Conservation (phyloP, 129 eudicot genomes). For the Flaveria ramosissima region DNA sequence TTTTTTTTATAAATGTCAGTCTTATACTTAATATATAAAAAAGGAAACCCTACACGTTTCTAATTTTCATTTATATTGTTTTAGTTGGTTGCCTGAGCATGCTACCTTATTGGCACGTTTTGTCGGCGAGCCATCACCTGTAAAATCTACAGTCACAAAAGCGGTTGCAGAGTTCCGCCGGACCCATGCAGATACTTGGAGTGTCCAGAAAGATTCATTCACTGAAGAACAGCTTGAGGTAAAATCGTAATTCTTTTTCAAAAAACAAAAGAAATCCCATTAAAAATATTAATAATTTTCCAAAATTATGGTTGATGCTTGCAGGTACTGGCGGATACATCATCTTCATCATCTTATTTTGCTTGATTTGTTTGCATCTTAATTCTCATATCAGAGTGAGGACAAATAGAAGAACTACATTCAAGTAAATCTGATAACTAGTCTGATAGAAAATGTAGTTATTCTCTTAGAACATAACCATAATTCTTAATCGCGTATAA, state of each 20-base stretch:
- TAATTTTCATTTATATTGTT: slow-evolving; percentile 25
- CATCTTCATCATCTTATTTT: slow-evolving; percentile 94
- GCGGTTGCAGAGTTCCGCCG: slow-evolving; percentile 99
- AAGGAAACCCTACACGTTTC: neutral
- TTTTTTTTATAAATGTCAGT: neutral
- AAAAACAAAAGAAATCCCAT: neutral
- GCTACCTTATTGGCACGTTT: slow-evolving; percentile 90
- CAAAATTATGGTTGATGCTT: slow-evolving; percentile 26
- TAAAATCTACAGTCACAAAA: slow-evolving; percentile 93
- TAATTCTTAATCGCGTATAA: slow-evolving; percentile 30
- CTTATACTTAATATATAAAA: neutral
- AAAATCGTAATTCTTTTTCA: slow-evolving; percentile 9
- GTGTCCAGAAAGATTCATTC: slow-evolving; percentile 83
- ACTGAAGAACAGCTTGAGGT: slow-evolving; percentile 99
- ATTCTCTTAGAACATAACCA: slow-evolving; percentile 16
- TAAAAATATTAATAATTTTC: neutral
- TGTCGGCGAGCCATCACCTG: slow-evolving; percentile 90
- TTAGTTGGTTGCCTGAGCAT: slow-evolving; percentile 98
- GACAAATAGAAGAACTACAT: slow-evolving; percentile 30
- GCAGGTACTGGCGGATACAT: slow-evolving; percentile 95
- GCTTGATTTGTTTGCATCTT: slow-evolving; percentile 53
- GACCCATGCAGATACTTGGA: slow-evolving; percentile 99
- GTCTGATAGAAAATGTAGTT: slow-evolving; percentile 34
- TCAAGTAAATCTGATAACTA: slow-evolving; percentile 27
- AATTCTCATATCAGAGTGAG: slow-evolving; percentile 10